Base-by-base conservation (phyloP, 495 filamentous ascomycete genomes). In the Penicillium coffeae region DNA sequence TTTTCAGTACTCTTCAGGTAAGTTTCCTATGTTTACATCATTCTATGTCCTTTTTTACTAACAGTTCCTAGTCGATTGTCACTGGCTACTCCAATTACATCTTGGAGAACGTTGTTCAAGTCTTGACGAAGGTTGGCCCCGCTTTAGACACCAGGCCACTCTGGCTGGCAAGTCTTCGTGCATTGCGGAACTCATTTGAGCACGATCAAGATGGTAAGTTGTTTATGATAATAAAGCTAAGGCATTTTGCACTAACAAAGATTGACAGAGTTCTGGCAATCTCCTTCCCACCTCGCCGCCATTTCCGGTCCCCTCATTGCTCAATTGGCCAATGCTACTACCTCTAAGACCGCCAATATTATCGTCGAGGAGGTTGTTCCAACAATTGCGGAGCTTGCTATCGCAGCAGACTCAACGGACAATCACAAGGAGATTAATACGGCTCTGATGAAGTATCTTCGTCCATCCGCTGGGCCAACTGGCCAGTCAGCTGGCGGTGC, bases 351-450 rank as follows among this genome's bases (percentile, higher is more conserved):
- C 8, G 58, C 64, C 1, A 51, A 64, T 8, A 41, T 70, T 20
- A 57, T 80, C 45, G 74, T 75, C 32, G 59, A 74, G 16, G 70
- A 78, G 36, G 62, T 74, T 21, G 65, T 81, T 21, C 72, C 78
- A 13, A 62, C 81, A 8, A 80, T 97, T 39, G 83, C 85, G 21
- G 89, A 89, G 57, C 77, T 98, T 20, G 93, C 89, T 15, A 63
- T 71, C 14, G 84, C 85, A 2, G 84, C 86, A 8, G 83, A 89
- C 56, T 90, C 89, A 0, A 81, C 85, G 22, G 88, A 93, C 59
- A 90, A 95, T 60, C 85, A 89, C 67, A 96, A 94, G 71, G 79
- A 87, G 57, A 75, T 98, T 36, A 96, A 96, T 61, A 68, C 71
- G 2, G 65, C 74, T 1, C 72, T 98, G 30, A 76, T 96, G 60